These are phyloP conservation scores for Russula ochroleuca DNA, from an alignment of 768 basidiomycete genomes.

Conservation along the genomic window DNA sequence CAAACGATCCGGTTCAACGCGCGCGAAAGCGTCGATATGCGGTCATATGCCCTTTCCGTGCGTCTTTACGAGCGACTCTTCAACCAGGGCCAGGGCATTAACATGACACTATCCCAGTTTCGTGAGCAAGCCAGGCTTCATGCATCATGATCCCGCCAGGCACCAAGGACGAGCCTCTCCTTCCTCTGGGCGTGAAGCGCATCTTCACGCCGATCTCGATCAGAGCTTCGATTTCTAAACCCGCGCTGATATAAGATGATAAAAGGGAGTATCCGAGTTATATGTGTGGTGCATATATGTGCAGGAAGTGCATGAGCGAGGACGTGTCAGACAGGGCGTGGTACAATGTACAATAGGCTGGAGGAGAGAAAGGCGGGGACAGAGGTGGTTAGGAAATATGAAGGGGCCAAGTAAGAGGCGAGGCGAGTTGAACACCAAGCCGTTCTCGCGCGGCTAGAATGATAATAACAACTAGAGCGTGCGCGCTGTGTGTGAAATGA, in stretches of 20 bases:
- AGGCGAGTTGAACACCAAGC: background rate
- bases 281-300: background rate
- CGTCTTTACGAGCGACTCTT: constrained; percentile 33
- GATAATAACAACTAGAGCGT: background rate
- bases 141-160: constrained; percentile 43
- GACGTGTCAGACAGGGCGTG: background rate
- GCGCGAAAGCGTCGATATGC: constrained; percentile 96
- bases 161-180: constrained; percentile 53
- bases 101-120: too few species aligned
- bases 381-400: background rate
- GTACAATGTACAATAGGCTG: constrained; percentile 11
- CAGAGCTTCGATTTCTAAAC: constrained; percentile 75
- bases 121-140: too few species aligned
- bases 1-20: constrained; percentile 81
- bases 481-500: constrained; percentile 4
- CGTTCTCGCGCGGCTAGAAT: background rate
- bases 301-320: constrained; percentile 4
- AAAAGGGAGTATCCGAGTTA: background rate
- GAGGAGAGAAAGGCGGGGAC: background rate
- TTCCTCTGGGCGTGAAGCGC: constrained; percentile 89
- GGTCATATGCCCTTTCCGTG: constrained; percentile 68
- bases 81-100: too few species aligned
- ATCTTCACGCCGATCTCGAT: constrained; percentile 81
- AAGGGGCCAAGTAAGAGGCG: background rate
- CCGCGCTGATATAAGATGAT: background rate